Percentiles rank a stretch among this genome's conserved stretches.
Conservation (phyloP, 805 yeast species). For the Kazachstania martiniae region DNA sequence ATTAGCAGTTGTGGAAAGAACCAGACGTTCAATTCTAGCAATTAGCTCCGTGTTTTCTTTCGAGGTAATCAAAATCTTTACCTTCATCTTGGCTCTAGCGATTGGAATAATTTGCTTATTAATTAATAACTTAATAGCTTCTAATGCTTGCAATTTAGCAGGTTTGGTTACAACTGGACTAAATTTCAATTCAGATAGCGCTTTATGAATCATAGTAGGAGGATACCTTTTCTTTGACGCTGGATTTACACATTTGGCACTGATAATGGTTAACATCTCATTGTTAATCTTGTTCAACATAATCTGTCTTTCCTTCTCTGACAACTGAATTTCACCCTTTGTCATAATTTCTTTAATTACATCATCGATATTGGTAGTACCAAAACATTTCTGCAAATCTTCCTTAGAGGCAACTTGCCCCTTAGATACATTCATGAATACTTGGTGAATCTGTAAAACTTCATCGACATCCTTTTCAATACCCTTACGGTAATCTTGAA, state of each 20-base stretch:
- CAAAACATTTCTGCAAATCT: conserved; percentile 64
- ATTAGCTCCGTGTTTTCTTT: conserved; percentile 25
- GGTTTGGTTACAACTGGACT: conserved; percentile 63
- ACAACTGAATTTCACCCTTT: conserved; percentile 89
- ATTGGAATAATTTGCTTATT: conserved; percentile 81
- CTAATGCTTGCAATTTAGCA: conserved; percentile 83
- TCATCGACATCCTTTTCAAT: conserved; percentile 87
- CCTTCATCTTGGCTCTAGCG: conserved; percentile 88
- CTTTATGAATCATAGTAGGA: conserved; percentile 87
- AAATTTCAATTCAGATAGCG: conserved; percentile 65
- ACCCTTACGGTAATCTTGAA: conserved; percentile 74
- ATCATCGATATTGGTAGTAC: conserved; percentile 60
- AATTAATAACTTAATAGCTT: conserved; percentile 72
- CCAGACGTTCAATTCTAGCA: conserved; percentile 33
- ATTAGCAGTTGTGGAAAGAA: conserved; percentile 35
- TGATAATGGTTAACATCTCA: conserved; percentile 71
- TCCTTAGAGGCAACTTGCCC: conserved; percentile 88
- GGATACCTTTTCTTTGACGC: conserved; percentile 84
- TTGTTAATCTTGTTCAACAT: conserved; percentile 64
- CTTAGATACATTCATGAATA: conserved; percentile 83
- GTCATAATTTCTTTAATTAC: conserved; percentile 73
- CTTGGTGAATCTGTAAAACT: conserved; percentile 92
- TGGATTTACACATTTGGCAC: conserved; percentile 89
- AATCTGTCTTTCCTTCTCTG: conserved; percentile 83
- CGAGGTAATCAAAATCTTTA: conserved; percentile 49